These are phyloP conservation scores for Petunia axillaris DNA, from an alignment of 257 asterid genomes.

Conservation along the genomic window DNA sequence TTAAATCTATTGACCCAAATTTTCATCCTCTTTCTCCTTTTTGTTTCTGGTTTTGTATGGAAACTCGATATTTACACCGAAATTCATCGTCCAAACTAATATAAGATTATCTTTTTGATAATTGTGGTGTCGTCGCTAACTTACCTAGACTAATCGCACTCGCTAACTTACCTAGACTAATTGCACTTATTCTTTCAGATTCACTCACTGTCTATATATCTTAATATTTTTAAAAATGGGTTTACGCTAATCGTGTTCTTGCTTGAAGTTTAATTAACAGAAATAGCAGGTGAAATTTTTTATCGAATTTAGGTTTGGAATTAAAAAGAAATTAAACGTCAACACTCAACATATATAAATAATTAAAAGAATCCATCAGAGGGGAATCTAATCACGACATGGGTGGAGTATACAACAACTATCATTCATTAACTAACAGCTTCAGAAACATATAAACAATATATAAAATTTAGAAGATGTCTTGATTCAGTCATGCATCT, in stretches of 20 bases:
- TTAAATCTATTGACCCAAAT: too few species aligned
- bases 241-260: background rate
- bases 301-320: background rate
- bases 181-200: too few species aligned
- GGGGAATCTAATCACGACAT: slow-evolving; percentile 14
- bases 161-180: too few species aligned
- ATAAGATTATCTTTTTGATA: too few species aligned
- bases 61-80: too few species aligned
- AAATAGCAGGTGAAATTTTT: background rate
- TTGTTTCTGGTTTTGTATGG: too few species aligned
- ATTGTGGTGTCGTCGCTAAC: too few species aligned
- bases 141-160: too few species aligned
- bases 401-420: background rate
- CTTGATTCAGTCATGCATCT: background rate
- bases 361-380: background rate
- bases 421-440: background rate
- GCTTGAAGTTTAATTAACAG: background rate
- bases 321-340: background rate
- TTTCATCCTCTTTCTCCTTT: too few species aligned
- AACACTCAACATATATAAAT: background rate
- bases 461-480: background rate
- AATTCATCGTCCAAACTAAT: too few species aligned
- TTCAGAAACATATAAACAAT: background rate
- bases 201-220: too few species aligned
- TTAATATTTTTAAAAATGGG: too few species aligned